phyloP scores from a whole-genome alignment of 1,139 yeast species.

The Kodamaea alishanica region DNA sequence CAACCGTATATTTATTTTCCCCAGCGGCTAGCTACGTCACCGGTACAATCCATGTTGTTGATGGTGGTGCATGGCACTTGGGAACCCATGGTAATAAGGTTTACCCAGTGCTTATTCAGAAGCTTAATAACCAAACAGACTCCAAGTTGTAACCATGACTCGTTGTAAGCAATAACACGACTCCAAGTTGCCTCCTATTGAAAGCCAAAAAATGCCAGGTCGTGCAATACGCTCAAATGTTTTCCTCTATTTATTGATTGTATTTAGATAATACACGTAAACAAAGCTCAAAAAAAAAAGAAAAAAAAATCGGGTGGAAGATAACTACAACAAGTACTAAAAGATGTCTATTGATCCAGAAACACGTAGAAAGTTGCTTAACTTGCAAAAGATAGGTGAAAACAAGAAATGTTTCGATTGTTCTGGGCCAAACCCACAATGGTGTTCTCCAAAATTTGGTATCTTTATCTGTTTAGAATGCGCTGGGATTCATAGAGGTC shows the following conservation, averaged over 20 bases:
- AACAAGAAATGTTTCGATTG: slow-evolving; percentile 95
- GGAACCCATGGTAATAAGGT: slow-evolving; percentile 39
- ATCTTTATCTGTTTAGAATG: slow-evolving; percentile 95
- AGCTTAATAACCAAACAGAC: slow-evolving; percentile 9
- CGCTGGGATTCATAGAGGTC: slow-evolving; percentile 93
- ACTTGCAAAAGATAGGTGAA: slow-evolving; percentile 73
- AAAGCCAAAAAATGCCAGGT: too few relatives aligned
- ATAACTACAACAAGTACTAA: neutral
- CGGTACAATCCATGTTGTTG: slow-evolving; percentile 82
- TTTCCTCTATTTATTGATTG: too few relatives aligned
- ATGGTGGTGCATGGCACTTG: slow-evolving; percentile 87
- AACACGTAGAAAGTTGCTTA: slow-evolving; percentile 75
- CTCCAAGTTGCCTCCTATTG: too few relatives aligned
- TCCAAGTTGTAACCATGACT: slow-evolving; percentile 8
- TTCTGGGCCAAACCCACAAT: slow-evolving; percentile 92
- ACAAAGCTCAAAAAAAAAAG: too few relatives aligned
- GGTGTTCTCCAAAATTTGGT: slow-evolving; percentile 99
- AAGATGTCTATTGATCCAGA: slow-evolving; percentile 82
- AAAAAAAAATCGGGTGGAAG: neutral
- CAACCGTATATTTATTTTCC: slow-evolving; percentile 80
- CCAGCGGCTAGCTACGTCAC: slow-evolving; percentile 75
- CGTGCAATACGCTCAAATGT: neutral
- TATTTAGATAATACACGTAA: too few relatives aligned
- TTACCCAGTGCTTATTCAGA: slow-evolving; percentile 32
- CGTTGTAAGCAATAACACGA: too few relatives aligned